Evolutionary conservation across 495 filamentous ascomycete species (phyloP), one percentile per base, ranked within the genome.

Genomic region (Pseudotulostoma volvatum): DNA sequence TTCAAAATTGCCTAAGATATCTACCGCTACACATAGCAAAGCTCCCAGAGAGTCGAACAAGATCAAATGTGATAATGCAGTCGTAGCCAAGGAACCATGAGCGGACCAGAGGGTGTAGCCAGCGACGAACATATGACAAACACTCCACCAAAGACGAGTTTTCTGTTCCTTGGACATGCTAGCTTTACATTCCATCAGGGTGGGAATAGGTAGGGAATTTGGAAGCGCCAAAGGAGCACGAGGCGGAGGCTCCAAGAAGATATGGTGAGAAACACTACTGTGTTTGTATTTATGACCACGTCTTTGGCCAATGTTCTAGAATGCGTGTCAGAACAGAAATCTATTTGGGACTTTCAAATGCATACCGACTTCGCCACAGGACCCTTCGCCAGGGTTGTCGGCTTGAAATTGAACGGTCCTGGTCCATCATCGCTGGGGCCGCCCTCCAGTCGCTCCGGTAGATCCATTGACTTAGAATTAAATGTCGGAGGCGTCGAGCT

Each of bases 271-370:
- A 36, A 97, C 84, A 50, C 82, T 90, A 53, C 81, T 88, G 64
- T 96, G 90, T 46, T 94, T 93, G 70, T 96, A 97, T 52, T 90
- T 86, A 64, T 97, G 90, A 19, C 90, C 90, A 38, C 87, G 79
- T 40, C 90, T 76, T 56, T 93, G 85, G 45, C 88, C 90, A 48
- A 95, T 73, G 43, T 75, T 79, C 75, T 82, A 52, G 40, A 30
- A 31, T 21, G 33, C 23, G 23, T 31, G 41, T 44, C 28, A 36
- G 31, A 21, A 31, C 18, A 28, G 18, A 34, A 30, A 43, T 37
- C n/a, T 17, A 9, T 18, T 23, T 33, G 8, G 13, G 14, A 14
- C 18, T 35, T 31, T 33, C 30, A 9, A 18, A 20, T 7, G 57
- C 76, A 39, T 70, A 90, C 84, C 33, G 87, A 82, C 60, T 90